These are phyloP conservation scores for Cercospora sp. DNA, from an alignment of 2,329 filamentous ascomycete genomes.

Conservation along the genomic window DNA sequence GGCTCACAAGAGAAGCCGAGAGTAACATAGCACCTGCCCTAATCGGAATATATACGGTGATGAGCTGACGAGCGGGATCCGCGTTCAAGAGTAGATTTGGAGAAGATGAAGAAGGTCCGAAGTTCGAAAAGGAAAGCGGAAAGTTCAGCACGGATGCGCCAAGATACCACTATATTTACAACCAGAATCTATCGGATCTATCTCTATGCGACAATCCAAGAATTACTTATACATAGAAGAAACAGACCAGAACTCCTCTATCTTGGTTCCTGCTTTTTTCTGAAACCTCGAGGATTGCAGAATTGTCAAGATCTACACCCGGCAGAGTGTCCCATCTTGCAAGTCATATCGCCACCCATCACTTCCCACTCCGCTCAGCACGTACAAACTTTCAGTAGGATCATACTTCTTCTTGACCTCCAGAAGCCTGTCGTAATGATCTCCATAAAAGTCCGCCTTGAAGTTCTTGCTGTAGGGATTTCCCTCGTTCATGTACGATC, in stretches of 20 bases:
- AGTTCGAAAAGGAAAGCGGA: background rate
- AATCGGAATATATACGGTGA: background rate
- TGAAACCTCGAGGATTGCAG: background rate
- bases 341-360: slow-evolving; percentile 33
- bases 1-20: background rate
- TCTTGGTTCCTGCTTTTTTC: too few relatives aligned
- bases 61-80: background rate
- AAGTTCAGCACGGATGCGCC: background rate
- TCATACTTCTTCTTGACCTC: slow-evolving; percentile 48
- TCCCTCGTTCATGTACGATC: slow-evolving; percentile 48
- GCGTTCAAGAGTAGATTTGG: background rate
- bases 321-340: slow-evolving; percentile 29
- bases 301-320: background rate
- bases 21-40: background rate
- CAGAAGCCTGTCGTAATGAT: slow-evolving; percentile 41
- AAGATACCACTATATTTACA: background rate
- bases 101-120: background rate
- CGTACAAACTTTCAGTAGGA: slow-evolving; percentile 34
- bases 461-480: slow-evolving; percentile 45
- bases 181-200: background rate
- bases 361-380: slow-evolving; percentile 30
- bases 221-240: background rate
- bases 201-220: background rate
- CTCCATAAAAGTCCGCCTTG: slow-evolving; percentile 46
- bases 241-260: too few relatives aligned